Percentiles rank a stretch among this genome's conserved stretches.
phyloP scores from a whole-genome alignment of 441 rosid genomes.

The Erodium chrysanthum region DNA sequence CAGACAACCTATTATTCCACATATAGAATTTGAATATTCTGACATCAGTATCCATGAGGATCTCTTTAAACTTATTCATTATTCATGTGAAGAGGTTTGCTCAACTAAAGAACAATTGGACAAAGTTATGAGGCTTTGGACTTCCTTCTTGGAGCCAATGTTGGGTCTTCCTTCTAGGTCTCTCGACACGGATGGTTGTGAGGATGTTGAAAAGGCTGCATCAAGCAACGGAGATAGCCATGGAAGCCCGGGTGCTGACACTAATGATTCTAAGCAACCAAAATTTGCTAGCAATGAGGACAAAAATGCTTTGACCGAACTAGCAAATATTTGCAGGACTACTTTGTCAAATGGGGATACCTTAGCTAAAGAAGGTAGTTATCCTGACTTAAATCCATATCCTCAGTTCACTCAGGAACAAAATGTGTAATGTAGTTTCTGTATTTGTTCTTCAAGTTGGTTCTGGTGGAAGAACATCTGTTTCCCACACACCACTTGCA shows the following conservation, averaged over 20 bases:
- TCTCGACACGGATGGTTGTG: constrained; percentile 72
- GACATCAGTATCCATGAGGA: constrained; percentile 87
- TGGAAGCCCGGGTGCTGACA: constrained; percentile 42
- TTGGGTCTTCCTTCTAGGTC: constrained; percentile 76
- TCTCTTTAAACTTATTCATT: constrained; percentile 80
- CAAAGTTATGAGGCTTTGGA: constrained; percentile 88
- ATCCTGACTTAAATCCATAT: constrained; percentile 30
- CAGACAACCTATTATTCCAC: constrained; percentile 49
- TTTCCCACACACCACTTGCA: constrained; percentile 31
- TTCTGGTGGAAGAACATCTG: constrained; percentile 34
- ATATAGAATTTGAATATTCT: constrained; percentile 71
- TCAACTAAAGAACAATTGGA: constrained; percentile 66
- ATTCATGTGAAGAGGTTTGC: constrained; percentile 88
- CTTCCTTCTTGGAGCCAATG: constrained; percentile 75
- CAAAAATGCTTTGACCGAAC: constrained; percentile 43
- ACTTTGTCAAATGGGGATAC: constrained; percentile 37
- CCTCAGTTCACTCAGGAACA: constrained; percentile 27
- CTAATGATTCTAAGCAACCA: constrained; percentile 37
- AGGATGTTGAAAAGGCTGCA: constrained; percentile 54
- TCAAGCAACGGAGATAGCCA: constrained; percentile 46
- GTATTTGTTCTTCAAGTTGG: constrained; percentile 42
- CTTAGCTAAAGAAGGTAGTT: constrained; percentile 36
- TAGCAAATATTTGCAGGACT: constrained; percentile 44
- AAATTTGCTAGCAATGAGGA: constrained; percentile 51
- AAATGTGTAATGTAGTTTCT: constrained; percentile 40